phyloP scores from a whole-genome alignment of 106 monocot species.

The Cymbidium sinense region DNA sequence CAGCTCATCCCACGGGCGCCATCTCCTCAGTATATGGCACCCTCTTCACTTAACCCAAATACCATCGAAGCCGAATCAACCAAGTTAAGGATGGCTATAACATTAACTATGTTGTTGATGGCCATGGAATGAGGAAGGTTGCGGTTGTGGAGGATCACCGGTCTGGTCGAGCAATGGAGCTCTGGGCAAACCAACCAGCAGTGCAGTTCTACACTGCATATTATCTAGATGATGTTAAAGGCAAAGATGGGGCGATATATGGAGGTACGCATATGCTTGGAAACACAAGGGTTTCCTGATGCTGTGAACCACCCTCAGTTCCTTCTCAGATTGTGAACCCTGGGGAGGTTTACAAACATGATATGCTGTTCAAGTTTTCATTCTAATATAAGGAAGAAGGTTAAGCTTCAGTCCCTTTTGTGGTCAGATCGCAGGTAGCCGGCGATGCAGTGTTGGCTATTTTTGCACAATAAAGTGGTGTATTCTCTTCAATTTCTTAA shows the following conservation, averaged over 20 bases:
- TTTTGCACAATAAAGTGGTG: neutral
- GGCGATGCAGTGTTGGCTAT: neutral
- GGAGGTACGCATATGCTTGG: conserved; percentile 33
- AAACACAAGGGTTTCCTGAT: conserved; percentile 62
- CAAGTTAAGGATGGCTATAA: conserved; percentile 40
- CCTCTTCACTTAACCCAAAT: conserved; percentile 34
- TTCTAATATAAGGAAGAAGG: neutral
- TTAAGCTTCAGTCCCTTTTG: neutral
- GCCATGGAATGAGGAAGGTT: conserved; percentile 39
- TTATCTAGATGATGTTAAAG: conserved; percentile 21
- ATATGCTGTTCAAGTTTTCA: conserved; percentile 62
- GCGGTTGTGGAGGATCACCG: conserved; percentile 27
- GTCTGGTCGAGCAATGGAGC: conserved; percentile 32
- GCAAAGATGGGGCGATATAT: conserved; percentile 48
- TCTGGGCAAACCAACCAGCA: conserved; percentile 48
- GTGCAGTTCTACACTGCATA: conserved; percentile 57
- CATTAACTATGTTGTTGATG: conserved; percentile 57
- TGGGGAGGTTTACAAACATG: conserved; percentile 49
- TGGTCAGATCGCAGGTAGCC: neutral
- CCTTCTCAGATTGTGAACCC: conserved; percentile 56
- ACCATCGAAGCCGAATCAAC: conserved; percentile 28
- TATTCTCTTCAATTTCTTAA: neutral
- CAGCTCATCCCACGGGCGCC: conserved; percentile 38
- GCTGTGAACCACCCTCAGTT: conserved; percentile 59
- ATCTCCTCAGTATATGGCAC: conserved; percentile 22